phyloP scores from a whole-genome alignment of 306 rosid genomes.

The Ormosia emarginata region DNA sequence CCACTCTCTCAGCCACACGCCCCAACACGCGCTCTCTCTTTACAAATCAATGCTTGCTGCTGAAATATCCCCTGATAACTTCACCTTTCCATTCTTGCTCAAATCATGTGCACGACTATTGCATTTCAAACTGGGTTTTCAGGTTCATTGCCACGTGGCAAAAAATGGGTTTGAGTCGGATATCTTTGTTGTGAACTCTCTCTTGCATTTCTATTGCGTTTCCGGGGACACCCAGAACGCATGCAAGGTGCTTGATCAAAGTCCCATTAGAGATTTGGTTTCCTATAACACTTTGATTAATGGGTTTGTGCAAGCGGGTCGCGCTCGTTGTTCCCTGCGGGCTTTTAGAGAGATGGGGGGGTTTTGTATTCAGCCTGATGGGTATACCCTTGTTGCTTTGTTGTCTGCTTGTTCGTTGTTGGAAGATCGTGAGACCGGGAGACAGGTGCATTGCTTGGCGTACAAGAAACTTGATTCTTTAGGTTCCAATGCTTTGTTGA shows the following conservation, averaged over 20 bases:
- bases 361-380: constrained; percentile 26
- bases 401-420: constrained; percentile 32
- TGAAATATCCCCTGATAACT: constrained; percentile 17
- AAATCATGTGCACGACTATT: constrained; percentile 32
- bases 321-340: not conserved
- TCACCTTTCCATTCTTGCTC: constrained; percentile 38
- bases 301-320: constrained; percentile 37
- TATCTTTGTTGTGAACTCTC: constrained; percentile 26
- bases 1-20: constrained; percentile 12
- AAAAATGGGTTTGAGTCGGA: constrained; percentile 28
- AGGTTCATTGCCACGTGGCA: constrained; percentile 29
- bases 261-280: constrained; percentile 34
- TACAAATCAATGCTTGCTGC: constrained; percentile 37
- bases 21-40: constrained; percentile 24
- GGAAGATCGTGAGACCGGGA: constrained; percentile 29
- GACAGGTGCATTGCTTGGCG: constrained; percentile 38
- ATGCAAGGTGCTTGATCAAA: constrained; percentile 29
- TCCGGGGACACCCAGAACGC: constrained; percentile 13
- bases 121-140: constrained; percentile 15
- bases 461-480: constrained; percentile 21
- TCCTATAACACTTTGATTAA: constrained; percentile 39
- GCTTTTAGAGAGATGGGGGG: constrained; percentile 31
- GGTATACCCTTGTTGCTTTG: constrained; percentile 40
- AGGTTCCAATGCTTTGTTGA: constrained; percentile 16
- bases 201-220: constrained; percentile 20